Conservation (phyloP, 2,329 filamentous ascomycete species). For the Xylariomycetidae sp. region DNA sequence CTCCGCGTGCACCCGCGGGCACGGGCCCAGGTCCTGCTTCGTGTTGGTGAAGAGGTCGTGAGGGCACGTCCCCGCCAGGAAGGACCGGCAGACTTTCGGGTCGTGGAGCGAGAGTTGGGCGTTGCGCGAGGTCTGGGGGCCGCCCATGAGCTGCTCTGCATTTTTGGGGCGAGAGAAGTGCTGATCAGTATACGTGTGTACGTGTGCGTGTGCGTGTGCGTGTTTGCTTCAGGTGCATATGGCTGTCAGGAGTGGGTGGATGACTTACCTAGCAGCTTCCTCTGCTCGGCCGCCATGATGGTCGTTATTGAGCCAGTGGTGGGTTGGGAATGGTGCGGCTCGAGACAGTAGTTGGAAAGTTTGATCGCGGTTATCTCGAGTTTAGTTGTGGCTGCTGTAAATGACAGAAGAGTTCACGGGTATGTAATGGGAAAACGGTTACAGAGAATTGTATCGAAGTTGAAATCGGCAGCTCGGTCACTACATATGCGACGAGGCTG, state of each 20-base stretch:
- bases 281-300: slow-evolving; percentile 89
- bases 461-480: no score
- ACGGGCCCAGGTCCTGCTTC: slow-evolving; percentile 91
- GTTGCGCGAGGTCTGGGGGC: slow-evolving; percentile 66
- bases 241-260: slow-evolving; percentile 1
- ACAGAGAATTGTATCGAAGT: no score
- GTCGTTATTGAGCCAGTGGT: no score
- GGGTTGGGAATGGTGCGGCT: no score
- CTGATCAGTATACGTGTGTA: neutral
- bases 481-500: no score
- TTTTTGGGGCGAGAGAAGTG: neutral
- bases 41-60: slow-evolving; percentile 99
- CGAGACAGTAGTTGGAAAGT: no score
- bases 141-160: slow-evolving; percentile 86
- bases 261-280: slow-evolving; percentile 76
- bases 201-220: no score
- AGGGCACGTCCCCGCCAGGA: slow-evolving; percentile 87
- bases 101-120: slow-evolving; percentile 85
- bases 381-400: no score
- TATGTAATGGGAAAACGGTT: no score
- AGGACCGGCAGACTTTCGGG: slow-evolving; percentile 90
- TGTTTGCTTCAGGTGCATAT: no score
- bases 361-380: no score
- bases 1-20: slow-evolving; percentile 84
- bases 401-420: no score